Evolutionary conservation across 176 grass and related monocot species (phyloP), one percentile per base, ranked within the genome.

Genomic region (Dendrocalamus sinicus): DNA sequence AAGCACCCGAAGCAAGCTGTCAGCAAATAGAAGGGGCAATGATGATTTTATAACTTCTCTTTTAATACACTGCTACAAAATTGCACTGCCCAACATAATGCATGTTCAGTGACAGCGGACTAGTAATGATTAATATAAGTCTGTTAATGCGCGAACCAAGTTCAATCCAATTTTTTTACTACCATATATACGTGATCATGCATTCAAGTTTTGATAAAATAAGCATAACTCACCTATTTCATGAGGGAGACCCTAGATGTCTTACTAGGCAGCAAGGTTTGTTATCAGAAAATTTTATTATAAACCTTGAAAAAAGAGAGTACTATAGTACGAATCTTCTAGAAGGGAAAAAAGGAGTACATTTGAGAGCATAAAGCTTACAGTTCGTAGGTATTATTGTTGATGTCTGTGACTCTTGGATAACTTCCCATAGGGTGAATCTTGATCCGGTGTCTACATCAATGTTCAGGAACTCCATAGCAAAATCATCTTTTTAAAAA

Each of bases 361-460:
- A 74, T 68, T 16, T 59, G 55, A 24, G 30, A 75, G 55, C 8
- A 86, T 67, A 73, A 81, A 81, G 73, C 87, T 86, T 98, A 95
- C 96, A 98, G 78, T 79, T 99, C 97, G 73, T 99, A 94, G 60
- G 97, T 94, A 89, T 96, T 96, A 84, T 73, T 95, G 32, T 91
- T 87, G 59, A 79, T 88, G 54, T 99, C 94, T 16, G 90, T 96
- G 61, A 99, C 93, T 82, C 89, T 91, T 41, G 97, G 94, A 73
- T 99, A 99, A 72, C 94, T 99, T 90, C 97, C 97, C 97, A 96
- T 96, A 19, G 97, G 97, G 48, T 88, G 89, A 85, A 99, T 94
- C 90, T 99, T 96, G 73, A 99, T 99, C 46, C 92, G 92, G 62
- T 96, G 96, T 80, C 97, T 99, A 46, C 20, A 89, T 46, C 72